Evolutionary conservation across 441 rosid genomes (phyloP).

Genomic region (Isatis lusitanica): DNA sequence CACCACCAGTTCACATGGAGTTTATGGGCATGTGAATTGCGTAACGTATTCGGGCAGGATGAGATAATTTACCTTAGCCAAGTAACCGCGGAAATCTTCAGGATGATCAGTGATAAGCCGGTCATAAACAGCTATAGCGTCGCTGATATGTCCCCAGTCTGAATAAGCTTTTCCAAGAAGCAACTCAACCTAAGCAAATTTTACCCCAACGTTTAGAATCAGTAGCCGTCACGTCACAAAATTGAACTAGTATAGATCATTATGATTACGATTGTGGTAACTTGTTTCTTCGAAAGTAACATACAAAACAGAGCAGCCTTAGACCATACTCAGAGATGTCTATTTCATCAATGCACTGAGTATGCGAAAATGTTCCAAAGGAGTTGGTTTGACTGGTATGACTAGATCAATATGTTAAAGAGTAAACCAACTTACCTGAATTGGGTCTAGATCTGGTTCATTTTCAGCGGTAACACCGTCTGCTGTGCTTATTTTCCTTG

Average conservation of each 20-base stretch:
- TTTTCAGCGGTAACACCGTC: conserved; percentile 39
- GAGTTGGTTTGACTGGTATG: conserved; percentile 1
- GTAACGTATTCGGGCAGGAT: not conserved
- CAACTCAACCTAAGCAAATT: conserved; percentile 60
- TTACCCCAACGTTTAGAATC: not conserved
- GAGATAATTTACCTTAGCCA: conserved; percentile 66
- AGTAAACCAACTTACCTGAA: conserved; percentile 58
- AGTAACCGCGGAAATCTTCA: conserved; percentile 85
- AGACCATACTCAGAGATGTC: not conserved
- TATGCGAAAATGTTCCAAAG: not conserved
- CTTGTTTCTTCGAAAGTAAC: not conserved
- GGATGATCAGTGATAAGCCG: conserved; percentile 75
- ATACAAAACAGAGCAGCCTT: not conserved
- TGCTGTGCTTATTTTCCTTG: conserved; percentile 43
- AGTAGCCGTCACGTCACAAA: not conserved
- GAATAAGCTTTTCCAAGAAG: conserved; percentile 96
- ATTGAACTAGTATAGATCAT: not conserved
- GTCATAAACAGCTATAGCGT: conserved; percentile 85
- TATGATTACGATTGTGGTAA: not conserved
- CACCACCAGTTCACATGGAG: conserved; percentile 32
- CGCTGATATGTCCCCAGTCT: conserved; percentile 86
- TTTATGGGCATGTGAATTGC: not conserved
- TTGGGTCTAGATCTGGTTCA: conserved; percentile 49
- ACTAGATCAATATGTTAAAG: not conserved
- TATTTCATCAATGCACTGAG: not conserved